phyloP scores from a whole-genome alignment of 192 early-diverging fungal genomes.

The Backusella westeae region DNA sequence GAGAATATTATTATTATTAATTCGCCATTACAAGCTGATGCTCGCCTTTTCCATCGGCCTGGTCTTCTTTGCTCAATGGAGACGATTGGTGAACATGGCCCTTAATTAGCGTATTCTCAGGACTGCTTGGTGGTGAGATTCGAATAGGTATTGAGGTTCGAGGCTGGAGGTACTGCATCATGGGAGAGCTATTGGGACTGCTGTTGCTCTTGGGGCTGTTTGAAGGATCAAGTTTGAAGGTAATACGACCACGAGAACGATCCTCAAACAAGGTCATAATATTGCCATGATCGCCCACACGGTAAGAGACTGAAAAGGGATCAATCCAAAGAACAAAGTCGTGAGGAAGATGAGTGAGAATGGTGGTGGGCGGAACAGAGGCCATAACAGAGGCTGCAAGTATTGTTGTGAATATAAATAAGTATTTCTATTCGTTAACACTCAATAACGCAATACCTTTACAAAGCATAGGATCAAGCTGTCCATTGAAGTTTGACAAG shows the following conservation, averaged over 20 bases:
- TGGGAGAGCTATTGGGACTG: slow-evolving; percentile 26
- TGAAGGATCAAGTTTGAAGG: slow-evolving; percentile 28
- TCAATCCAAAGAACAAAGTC: slow-evolving; percentile 78
- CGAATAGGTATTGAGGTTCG: slow-evolving; percentile 31
- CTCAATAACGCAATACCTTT: slow-evolving; percentile 37
- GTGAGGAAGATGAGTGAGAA: slow-evolving; percentile 59
- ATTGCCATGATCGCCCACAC: slow-evolving; percentile 68
- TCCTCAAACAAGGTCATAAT: slow-evolving; percentile 72
- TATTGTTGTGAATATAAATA: neutral
- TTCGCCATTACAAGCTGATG: neutral
- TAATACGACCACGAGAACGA: slow-evolving; percentile 39
- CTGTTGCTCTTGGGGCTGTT: neutral
- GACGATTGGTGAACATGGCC: slow-evolving; percentile 10
- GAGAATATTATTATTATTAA: neutral
- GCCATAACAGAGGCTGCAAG: slow-evolving; percentile 49
- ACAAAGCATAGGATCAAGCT: slow-evolving; percentile 60
- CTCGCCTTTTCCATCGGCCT: neutral
- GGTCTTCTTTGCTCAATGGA: slow-evolving; percentile 23
- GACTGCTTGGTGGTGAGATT: slow-evolving; percentile 37
- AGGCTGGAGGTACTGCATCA: slow-evolving; percentile 32
- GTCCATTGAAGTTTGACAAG: slow-evolving; percentile 67
- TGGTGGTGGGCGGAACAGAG: slow-evolving; percentile 38
- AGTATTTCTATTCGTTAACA: neutral
- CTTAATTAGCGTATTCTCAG: slow-evolving; percentile 14
- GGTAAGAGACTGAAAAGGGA: slow-evolving; percentile 71